Percentiles rank a stretch among this genome's conserved stretches.
Conservation (phyloP, 305 asterid genomes). For the Solanum hybrid region DNA sequence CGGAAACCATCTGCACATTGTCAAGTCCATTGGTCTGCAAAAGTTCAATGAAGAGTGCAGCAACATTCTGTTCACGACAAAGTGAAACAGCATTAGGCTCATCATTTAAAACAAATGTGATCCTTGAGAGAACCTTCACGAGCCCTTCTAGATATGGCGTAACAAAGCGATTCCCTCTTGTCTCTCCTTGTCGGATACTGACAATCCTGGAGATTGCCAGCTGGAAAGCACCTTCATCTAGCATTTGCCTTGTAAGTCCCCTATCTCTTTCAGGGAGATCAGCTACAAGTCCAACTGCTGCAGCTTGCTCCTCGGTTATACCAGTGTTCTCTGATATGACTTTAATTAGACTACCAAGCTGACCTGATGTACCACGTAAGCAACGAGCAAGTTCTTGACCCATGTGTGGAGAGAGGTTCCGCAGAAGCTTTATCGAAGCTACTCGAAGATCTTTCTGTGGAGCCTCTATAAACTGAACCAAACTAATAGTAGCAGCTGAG, state of each 20-base stretch:
- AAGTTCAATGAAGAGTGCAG: conserved; percentile 63
- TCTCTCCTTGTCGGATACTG: conserved; percentile 69
- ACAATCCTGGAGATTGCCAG: conserved; percentile 41
- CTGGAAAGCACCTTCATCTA: conserved; percentile 64
- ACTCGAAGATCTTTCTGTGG: conserved; percentile 71
- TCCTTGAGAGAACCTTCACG: conserved; percentile 73
- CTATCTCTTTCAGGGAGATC: conserved; percentile 80
- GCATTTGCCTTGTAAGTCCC: conserved; percentile 68
- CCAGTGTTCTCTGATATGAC: conserved; percentile 58
- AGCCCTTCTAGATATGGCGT: conserved; percentile 92
- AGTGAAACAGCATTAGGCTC: conserved; percentile 50
- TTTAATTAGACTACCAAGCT: conserved; percentile 59
- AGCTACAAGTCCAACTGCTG: conserved; percentile 73
- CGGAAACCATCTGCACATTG: conserved; percentile 84
- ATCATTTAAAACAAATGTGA: conserved; percentile 54
- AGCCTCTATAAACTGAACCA: conserved; percentile 92
- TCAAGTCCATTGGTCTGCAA: conserved; percentile 76
- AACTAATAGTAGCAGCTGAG: conserved; percentile 77
- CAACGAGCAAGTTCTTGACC: conserved; percentile 73
- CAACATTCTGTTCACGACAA: conserved; percentile 54
- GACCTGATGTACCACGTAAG: conserved; percentile 67
- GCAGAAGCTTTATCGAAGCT: conserved; percentile 78
- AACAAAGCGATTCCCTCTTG: conserved; percentile 68
- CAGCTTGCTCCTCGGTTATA: conserved; percentile 91
- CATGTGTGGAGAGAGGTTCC: conserved; percentile 79